Evolutionary conservation across 140 eudicot species (phyloP).

Genomic region (Erigeron philadelphicus): DNA sequence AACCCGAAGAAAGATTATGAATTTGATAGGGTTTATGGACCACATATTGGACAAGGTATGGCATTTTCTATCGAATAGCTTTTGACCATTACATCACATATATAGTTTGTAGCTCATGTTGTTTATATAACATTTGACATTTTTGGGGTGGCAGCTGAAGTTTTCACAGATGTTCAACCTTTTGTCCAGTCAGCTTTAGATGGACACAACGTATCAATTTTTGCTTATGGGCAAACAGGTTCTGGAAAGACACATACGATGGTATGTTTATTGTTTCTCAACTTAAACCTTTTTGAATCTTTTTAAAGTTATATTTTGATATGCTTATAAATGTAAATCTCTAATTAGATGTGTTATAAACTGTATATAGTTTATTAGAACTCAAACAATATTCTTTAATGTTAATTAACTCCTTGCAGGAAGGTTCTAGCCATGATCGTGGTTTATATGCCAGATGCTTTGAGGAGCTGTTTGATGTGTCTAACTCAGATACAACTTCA

Average conservation of each 20-base stretch:
- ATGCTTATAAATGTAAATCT: constrained; percentile 3
- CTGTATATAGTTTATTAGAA: not conserved
- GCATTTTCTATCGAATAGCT: constrained; percentile 9
- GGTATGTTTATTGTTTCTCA: constrained; percentile 48
- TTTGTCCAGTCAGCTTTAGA: constrained; percentile 99
- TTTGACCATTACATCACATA: not conserved
- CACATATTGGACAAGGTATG: constrained; percentile 97
- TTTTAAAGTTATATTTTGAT: constrained; percentile 10
- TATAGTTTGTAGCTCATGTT: constrained; percentile 11
- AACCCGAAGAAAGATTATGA: constrained; percentile 94
- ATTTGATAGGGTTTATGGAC: constrained; percentile 95
- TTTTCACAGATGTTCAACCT: constrained; percentile 91
- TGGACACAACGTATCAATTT: constrained; percentile 84
- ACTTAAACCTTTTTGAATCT: not conserved
- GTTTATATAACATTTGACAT: constrained; percentile 15
- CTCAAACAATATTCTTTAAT: not conserved
- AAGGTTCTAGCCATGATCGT: constrained; percentile 98
- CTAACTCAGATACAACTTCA: constrained; percentile 81
- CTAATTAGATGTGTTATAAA: constrained; percentile 12
- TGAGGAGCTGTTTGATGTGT: constrained; percentile 97
- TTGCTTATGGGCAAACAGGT: constrained; percentile 86
- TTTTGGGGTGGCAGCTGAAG: constrained; percentile 66
- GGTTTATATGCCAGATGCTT: constrained; percentile 91
- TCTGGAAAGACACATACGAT: constrained; percentile 93
- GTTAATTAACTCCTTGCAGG: constrained; percentile 44